Base-by-base conservation (phyloP, 177 flowering plant species). In the Vitis hybrid region DNA sequence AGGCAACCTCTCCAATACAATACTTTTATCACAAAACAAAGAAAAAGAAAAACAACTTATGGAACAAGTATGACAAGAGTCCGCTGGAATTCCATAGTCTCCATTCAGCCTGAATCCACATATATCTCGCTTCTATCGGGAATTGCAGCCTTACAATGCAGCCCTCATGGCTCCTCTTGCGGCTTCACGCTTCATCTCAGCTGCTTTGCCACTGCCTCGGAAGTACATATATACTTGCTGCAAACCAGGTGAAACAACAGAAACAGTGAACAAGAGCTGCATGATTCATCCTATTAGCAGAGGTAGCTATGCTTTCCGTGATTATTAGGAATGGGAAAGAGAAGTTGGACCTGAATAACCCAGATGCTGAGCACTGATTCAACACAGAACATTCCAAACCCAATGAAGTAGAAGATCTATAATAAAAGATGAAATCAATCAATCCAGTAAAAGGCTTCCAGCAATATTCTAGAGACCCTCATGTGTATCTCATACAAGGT, bases 201-300 rank as follows among this genome's bases (percentile, higher is more conserved):
- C 93, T 48, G 94, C 98, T 82, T 86, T 87, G 3, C 99, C 98
- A 67, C 96, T 93, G 35, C 99, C 99, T 40, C 99, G 82, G 94
- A 95, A 95, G 67, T 93, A 95, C 96, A 88, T 87, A 80, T 91
- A 91, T 32, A 95, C 99, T 95, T 91, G 99, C 99, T 95, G 94
- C 84, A 76, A 13, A 56, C 9, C 16, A 15, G 14, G 2, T 3
- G 48, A 49, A 7, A 13, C 11, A 51, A 56, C 16, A 11, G 14
- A 15, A 24, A 15, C 9, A 50, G 46, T 5, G 46, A 35, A 35
- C 6, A 35, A 35, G 5, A 6, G 46, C 46, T 27, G 18, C 24
- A 54, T 54, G n/a, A 54, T 14, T 16, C 14, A 13, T 54, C 16
- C 14, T 54, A 10, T 4, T 6, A 16, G 32, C 48, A 46, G 18